Percentiles rank a stretch among this genome's conserved stretches.
Evolutionary conservation across 176 grass and related monocot species (phyloP).

Genomic region (Hordeum vulgare): MorexV3_pseudomolecules_assembly NC_058523.1:465505407-465505906

Average conservation of each 20-base stretch:
- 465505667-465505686: neutral
- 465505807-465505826: neutral
- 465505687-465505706: neutral
- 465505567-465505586: neutral
- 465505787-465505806: neutral
- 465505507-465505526: neutral
- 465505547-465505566: neutral
- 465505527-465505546: neutral
- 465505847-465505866: neutral
- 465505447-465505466: too few relatives aligned
- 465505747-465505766: neutral
- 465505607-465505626: neutral
- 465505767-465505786: neutral
- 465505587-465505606: slow-evolving; percentile 4
- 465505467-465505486: too few relatives aligned
- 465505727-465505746: neutral
- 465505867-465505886: neutral
- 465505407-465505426: too few relatives aligned
- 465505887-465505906: neutral
- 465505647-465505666: neutral
- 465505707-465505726: neutral
- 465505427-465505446: too few relatives aligned
- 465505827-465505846: neutral
- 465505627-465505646: neutral
- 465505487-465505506: neutral